These are phyloP conservation scores for Apium graveolens DNA, from an alignment of 129 eudicot genomes.

Conservation along the genomic window DNA sequence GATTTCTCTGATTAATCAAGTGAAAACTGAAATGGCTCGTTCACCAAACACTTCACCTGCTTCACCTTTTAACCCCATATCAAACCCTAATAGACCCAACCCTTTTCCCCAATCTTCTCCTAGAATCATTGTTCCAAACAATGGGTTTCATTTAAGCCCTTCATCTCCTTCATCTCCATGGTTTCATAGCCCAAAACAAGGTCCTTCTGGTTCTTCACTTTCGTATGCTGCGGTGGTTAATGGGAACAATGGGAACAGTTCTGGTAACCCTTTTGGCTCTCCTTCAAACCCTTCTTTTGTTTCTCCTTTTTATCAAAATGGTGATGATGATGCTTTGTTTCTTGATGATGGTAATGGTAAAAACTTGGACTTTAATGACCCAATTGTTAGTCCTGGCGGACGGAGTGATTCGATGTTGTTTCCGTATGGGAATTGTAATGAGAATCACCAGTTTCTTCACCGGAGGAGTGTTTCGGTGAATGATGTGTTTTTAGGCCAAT, in stretches of 20 bases:
- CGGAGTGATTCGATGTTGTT: slow-evolving; percentile 5
- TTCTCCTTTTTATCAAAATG: not conserved
- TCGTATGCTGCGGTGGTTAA: slow-evolving; percentile 79
- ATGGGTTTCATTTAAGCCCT: slow-evolving; percentile 53
- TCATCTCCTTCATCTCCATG: slow-evolving; percentile 62
- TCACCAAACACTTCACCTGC: slow-evolving; percentile 40
- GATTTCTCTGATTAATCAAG: slow-evolving; percentile 51
- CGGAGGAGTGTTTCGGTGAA: slow-evolving; percentile 82
- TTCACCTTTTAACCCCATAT: slow-evolving; percentile 20
- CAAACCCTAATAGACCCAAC: slow-evolving; percentile 25
- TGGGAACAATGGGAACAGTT: slow-evolving; percentile 14
- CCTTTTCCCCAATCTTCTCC: slow-evolving; percentile 44
- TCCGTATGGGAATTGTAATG: slow-evolving; percentile 23
- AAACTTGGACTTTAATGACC: slow-evolving; percentile 2
- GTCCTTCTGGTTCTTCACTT: slow-evolving; percentile 18
- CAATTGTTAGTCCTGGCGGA: slow-evolving; percentile 16
- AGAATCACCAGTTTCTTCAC: slow-evolving; percentile 35
- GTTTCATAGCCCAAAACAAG: slow-evolving; percentile 19
- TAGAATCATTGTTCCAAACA: slow-evolving; percentile 47
- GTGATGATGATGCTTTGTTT: slow-evolving; percentile 4
- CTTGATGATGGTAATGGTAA: not conserved
- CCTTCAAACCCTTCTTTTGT: slow-evolving; percentile 1
- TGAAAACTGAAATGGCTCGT: slow-evolving; percentile 46
- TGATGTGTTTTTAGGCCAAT: slow-evolving; percentile 37
- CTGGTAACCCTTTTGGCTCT: not conserved